Evolutionary conservation across 805 yeast genomes (phyloP).

Genomic region (Dipodascus albidus): DNA sequence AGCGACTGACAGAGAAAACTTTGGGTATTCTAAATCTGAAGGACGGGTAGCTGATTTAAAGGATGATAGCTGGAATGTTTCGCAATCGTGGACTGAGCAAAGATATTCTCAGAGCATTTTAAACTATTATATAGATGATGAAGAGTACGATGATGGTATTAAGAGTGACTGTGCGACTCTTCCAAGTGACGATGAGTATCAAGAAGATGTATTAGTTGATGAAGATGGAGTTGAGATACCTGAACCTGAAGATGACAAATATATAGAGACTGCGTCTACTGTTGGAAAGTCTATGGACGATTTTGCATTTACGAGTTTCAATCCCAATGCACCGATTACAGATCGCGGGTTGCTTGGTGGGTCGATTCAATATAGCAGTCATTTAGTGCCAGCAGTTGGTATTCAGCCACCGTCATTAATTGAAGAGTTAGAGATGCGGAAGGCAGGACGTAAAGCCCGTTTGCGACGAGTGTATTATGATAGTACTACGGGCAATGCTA

Average conservation of each 20-base stretch:
- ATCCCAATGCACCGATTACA: not conserved
- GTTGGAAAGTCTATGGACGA: constrained; percentile 6
- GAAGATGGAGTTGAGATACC: not conserved
- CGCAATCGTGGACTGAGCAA: not conserved
- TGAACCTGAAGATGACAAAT: constrained; percentile 3
- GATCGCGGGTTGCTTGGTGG: not conserved
- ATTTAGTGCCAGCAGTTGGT: constrained; percentile 4
- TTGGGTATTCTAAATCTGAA: not conserved
- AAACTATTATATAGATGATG: not conserved
- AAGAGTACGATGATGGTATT: not conserved
- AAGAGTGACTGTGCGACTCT: constrained; percentile 2
- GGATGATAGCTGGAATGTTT: not conserved
- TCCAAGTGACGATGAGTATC: constrained; percentile 1
- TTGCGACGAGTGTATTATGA: constrained; percentile 12
- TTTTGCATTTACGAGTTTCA: constrained; percentile 1
- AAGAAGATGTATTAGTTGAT: not conserved
- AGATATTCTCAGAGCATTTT: not conserved
- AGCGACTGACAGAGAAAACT: not conserved
- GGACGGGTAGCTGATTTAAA: not conserved
- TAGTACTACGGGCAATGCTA: not conserved
- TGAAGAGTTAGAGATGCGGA: constrained; percentile 28
- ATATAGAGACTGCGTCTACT: constrained; percentile 10
- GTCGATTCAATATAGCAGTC: not conserved
- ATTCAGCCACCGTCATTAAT: constrained; percentile 23
- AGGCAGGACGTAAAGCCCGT: constrained; percentile 21